These are phyloP conservation scores for Tylopilus sp. DNA, from an alignment of 768 basidiomycete genomes.

Conservation along the genomic window DNA sequence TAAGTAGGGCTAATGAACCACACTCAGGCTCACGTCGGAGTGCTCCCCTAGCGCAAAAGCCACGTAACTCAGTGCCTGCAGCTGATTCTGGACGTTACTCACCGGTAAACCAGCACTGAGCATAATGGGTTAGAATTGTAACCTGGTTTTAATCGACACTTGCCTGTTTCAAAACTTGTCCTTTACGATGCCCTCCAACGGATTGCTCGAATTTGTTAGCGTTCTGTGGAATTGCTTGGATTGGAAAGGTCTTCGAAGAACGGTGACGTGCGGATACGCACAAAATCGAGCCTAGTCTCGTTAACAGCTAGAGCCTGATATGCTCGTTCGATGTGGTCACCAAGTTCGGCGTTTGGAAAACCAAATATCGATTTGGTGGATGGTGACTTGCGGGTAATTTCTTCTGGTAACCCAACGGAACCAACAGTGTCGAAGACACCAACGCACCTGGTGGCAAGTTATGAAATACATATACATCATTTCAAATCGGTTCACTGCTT, in stretches of 20 bases:
- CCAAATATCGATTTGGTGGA: slow-evolving; percentile 56
- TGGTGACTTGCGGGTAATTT: slow-evolving; percentile 45
- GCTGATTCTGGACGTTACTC: slow-evolving; percentile 11
- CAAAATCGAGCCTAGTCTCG: slow-evolving; percentile 67
- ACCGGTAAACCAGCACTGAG: slow-evolving; percentile 73
- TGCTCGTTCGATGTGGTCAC: slow-evolving; percentile 59
- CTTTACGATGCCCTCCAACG: slow-evolving; percentile 45
- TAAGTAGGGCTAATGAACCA: neutral
- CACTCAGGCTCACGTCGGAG: slow-evolving; percentile 18
- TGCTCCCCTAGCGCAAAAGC: slow-evolving; percentile 27
- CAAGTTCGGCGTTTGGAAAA: slow-evolving; percentile 56
- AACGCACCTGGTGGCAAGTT: slow-evolving; percentile 44
- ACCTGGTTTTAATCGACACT: slow-evolving; percentile 5
- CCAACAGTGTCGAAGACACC: slow-evolving; percentile 83
- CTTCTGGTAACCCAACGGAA: slow-evolving; percentile 65
- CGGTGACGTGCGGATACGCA: slow-evolving; percentile 30
- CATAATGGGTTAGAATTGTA: slow-evolving; percentile 4
- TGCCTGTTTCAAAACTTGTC: slow-evolving; percentile 63
- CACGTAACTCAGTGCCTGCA: neutral
- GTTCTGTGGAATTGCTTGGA: slow-evolving; percentile 35
- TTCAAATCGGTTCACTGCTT: slow-evolving; percentile 10
- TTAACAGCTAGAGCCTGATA: slow-evolving; percentile 71
- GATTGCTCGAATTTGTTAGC: slow-evolving; percentile 65
- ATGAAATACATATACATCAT: slow-evolving; percentile 2
- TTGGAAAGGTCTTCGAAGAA: neutral